Base-by-base conservation (phyloP, 768 basidiomycete genomes). In the Pholiota microspora region DNA sequence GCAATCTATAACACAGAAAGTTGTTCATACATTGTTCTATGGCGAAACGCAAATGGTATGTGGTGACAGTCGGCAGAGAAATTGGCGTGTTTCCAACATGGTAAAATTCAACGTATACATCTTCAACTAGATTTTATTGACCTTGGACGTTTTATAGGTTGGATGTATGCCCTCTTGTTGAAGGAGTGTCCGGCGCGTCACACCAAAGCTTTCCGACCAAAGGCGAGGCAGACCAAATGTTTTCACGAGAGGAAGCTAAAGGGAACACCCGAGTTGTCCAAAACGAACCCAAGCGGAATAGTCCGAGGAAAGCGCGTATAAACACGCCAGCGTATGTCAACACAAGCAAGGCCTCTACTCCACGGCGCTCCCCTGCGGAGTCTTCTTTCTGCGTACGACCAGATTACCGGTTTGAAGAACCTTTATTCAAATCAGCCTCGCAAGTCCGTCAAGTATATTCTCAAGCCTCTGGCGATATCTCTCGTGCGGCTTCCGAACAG, bases 91-190 rank as follows among this genome's bases (percentile, higher is more conserved):
- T 73, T 49, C 49, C 62, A 3, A 70, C 64, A 18, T 77, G 77
- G 77, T 75, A 49, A 58, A 67, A 62, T 23, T 29, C 0, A 23
- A 48, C 45, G 27, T 18, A 29, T 25, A 45, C 21, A 6, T 31
- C 29, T 6, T 12, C 6, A 6, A 6, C 29, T 46, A 15, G 7
- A 7, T 25, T 45, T 35, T 38, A 7, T 31, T 49, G 27, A 15
- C 40, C 44, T 4, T 29, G 15, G 10, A 38, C 13, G 24, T 47
- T 15, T 16, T 23, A 31, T 48, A 84, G 82, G 83, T 62, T 75
- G 8, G 75, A 80, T 60, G 74, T 71, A 15, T 70, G 66, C 0
- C 72, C 76, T 7, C 69, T 77, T 49, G 76, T 79, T 9, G 73
- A 60, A 49, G 69, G 74, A 3, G 71, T 82, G 8, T 67, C 76